Evolutionary conservation across 1,139 yeast genomes (phyloP), one percentile per base, ranked within the genome.

Genomic region (Pichia sorboxylosa): DNA sequence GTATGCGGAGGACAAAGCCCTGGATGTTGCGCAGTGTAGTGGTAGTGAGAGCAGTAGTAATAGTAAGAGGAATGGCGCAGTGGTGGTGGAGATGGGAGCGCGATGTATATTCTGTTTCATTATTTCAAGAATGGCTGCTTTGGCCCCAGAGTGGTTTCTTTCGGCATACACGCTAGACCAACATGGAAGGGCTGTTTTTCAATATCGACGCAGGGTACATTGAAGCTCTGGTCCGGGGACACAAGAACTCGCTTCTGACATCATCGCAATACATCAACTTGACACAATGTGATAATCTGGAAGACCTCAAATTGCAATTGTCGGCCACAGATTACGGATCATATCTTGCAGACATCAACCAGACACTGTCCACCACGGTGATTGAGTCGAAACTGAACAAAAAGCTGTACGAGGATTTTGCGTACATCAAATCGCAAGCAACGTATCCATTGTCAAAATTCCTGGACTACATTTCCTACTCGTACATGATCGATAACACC

Each of bases 401-500:
- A 44, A 84, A 81, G 55, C 63, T 90, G 41, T 79, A 76, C 49
- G 74, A 73, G 31, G 94, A 90, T 55, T 92, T 85, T 58, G 76
- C 81, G 42, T 90, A 85, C 57, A 66, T 92, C 39, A 73, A 80
- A 42, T 71, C 82, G 26, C 94, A 90, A 56, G 76, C 95, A 2
- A 75, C 80, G 25, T 90, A 87, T 38, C 80, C 77, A 26, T 63
- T 87, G 48, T 64, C 84, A 30, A 72, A 75, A 54, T 85, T 87
- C 52, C 68, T 92, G 72, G 94, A 92, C 55, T 92, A 64, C 57
- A 84, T 92, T 52, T 78, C 92, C 29, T 90, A 85, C 55, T 93
- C 96, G 10, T 92, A 92, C 61, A 92, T 92, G 99, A 92, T 92
- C 54, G 98, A 92, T 61, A 92, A 92, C 55, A 95, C 90, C 28